A percentile compares a stretch with the other conserved stretches of the same genome.
Evolutionary conservation across 306 rosid species (phyloP).

Genomic region (Abrus precatorius): DNA sequence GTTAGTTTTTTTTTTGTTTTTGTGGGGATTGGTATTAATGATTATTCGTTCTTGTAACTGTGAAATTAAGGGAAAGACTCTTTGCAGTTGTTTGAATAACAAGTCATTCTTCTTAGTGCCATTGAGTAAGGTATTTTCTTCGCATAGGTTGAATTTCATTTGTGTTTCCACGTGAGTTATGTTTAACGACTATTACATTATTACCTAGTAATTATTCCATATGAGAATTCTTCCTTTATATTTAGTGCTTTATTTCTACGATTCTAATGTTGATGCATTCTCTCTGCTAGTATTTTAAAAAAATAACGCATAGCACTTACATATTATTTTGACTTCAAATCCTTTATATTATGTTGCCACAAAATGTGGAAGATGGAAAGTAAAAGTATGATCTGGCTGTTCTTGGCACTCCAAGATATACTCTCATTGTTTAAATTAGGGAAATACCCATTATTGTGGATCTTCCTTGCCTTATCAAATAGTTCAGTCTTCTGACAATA

Average conservation of each 20-base stretch:
- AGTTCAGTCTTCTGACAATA: background rate
- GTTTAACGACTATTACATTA: conserved; percentile 19
- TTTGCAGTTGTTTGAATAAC: no score
- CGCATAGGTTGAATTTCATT: background rate
- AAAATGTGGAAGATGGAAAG: no score
- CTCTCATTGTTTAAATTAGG: no score
- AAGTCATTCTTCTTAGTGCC: no score
- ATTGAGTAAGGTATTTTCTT: conserved; percentile 6
- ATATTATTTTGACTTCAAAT: background rate
- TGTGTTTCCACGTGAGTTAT: background rate
- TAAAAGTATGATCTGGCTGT: no score
- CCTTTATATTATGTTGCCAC: no score
- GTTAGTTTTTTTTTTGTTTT: no score
- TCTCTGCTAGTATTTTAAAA: background rate
- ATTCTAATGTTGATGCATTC: background rate
- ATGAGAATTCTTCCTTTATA: background rate
- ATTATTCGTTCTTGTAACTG: no score
- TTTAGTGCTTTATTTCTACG: conserved; percentile 1
- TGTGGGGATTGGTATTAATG: no score
- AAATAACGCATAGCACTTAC: no score
- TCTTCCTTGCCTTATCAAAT: background rate
- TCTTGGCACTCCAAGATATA: no score
- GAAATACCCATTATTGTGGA: background rate
- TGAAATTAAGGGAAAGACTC: no score
- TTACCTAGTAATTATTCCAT: background rate